Evolutionary conservation across 176 grass and related monocot species (phyloP).

Genomic region (Zea luxurians): DNA sequence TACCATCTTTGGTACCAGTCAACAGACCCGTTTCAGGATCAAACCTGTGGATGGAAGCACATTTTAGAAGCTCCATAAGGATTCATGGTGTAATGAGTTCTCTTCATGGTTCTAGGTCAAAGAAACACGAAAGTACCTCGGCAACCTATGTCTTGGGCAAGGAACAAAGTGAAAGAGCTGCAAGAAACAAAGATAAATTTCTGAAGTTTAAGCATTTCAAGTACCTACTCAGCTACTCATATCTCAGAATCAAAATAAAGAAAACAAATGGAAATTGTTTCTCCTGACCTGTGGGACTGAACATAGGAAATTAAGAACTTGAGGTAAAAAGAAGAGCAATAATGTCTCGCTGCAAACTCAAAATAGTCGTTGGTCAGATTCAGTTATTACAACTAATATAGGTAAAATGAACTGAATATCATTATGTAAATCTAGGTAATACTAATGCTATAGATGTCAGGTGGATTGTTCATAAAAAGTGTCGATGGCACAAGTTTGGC

Average conservation of each 20-base stretch:
- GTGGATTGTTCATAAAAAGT: not conserved
- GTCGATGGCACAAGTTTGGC: not conserved
- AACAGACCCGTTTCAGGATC: constrained; percentile 78
- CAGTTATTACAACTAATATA: constrained; percentile 22
- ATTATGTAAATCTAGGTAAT: not conserved
- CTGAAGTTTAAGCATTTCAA: constrained; percentile 18
- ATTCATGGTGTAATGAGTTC: not conserved
- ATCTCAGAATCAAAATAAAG: not conserved
- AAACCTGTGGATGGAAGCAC: constrained; percentile 56
- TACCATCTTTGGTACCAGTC: constrained; percentile 83
- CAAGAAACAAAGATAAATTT: constrained; percentile 22
- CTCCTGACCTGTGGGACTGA: constrained; percentile 80
- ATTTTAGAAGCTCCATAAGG: constrained; percentile 13
- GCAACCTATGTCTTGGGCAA: constrained; percentile 94
- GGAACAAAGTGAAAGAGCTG: constrained; percentile 95
- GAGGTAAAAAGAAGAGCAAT: constrained; percentile 96
- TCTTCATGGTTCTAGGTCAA: not conserved
- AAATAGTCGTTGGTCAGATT: constrained; percentile 33
- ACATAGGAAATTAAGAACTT: constrained; percentile 96
- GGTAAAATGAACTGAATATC: constrained; percentile 8
- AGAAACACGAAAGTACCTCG: constrained; percentile 59
- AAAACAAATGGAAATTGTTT: constrained; percentile 30
- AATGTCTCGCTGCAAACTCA: constrained; percentile 87
- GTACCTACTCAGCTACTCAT: not conserved
- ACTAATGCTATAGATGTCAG: constrained; percentile 4